Evolutionary conservation across 164 flowering plant species (phyloP), one percentile per base, ranked within the genome.

Genomic region (Kalanchoe fedtschenkoi): DNA sequence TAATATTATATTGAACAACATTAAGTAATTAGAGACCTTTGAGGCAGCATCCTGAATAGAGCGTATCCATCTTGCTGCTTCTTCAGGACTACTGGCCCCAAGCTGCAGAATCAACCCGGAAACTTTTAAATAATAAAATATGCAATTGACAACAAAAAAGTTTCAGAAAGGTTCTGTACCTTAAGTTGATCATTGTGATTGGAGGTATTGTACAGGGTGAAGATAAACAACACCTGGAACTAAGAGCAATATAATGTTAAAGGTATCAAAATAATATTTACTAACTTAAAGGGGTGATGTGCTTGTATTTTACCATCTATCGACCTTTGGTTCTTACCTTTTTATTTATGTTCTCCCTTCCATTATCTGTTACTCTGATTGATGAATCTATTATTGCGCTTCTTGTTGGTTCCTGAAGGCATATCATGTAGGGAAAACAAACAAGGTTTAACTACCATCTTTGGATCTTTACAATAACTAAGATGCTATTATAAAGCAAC

Each of bases 81-180:
- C 97, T 69, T 89, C 97, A 28, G 97, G 72, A 72, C 95, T 88
- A 60, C 68, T 75, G 56, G 91, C 96, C 39, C 95, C 96, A 69
- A 89, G 74, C 97, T 91, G 69, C 37, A 61, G 66, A 62, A 30
- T 59, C 51, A 24, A 70, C 67, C 61, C 14, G n/a, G 59, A 35
- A 61, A 10, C 35, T 59, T 37, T 61, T 61, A 34, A 33, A 29
- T 66, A 41, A 19, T 39, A 28, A 21, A 21, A 10, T 29, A 43
- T 24, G 17, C 33, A 51, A 51, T 26, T 15, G 24, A 1, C 17
- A 42, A 4, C 16, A 24, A 30, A 63, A 34, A 17, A 21, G n/a
- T n/a, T 19, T 33, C 13, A 13, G 3, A 19, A 21, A 14, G 29
- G 29, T 46, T 46, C 9, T 3, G 35, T 24, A 89, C 97, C 96